A percentile compares a stretch with the other conserved stretches of the same genome.
phyloP scores from a whole-genome alignment of 257 asterid genomes.

The Penstemon barbatus region DNA sequence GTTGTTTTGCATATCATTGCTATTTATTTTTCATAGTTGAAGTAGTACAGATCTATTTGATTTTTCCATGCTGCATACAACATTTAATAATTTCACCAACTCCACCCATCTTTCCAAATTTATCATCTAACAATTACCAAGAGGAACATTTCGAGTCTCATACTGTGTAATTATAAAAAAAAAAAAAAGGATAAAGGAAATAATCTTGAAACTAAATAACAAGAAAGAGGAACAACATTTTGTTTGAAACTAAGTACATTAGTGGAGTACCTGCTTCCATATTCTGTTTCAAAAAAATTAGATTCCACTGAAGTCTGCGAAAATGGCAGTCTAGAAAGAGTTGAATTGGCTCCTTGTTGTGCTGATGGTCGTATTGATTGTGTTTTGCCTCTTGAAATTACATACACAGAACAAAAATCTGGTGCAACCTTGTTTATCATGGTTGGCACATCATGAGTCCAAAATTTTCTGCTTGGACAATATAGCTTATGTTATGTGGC shows the following conservation, averaged over 20 bases:
- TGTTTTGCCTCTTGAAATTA: slow-evolving; percentile 58
- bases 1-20: too few species aligned
- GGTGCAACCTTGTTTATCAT: slow-evolving; percentile 70
- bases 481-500: not conserved
- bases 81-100: too few species aligned
- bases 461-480: slow-evolving; percentile 44
- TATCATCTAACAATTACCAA: too few species aligned
- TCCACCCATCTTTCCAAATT: too few species aligned
- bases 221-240: not conserved
- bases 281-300: slow-evolving; percentile 34
- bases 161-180: too few species aligned
- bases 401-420: slow-evolving; percentile 69
- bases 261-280: slow-evolving; percentile 38
- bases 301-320: slow-evolving; percentile 27
- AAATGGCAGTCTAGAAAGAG: slow-evolving; percentile 32
- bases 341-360: slow-evolving; percentile 21
- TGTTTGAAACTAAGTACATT: too few species aligned
- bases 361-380: slow-evolving; percentile 65
- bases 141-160: too few species aligned
- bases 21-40: too few species aligned
- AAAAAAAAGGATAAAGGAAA: too few species aligned
- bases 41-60: too few species aligned
- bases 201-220: too few species aligned
- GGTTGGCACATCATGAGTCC: slow-evolving; percentile 64
- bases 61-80: too few species aligned